Evolutionary conservation across 1,139 yeast species (phyloP).

Genomic region (Yamadazyma dushanensis): DNA sequence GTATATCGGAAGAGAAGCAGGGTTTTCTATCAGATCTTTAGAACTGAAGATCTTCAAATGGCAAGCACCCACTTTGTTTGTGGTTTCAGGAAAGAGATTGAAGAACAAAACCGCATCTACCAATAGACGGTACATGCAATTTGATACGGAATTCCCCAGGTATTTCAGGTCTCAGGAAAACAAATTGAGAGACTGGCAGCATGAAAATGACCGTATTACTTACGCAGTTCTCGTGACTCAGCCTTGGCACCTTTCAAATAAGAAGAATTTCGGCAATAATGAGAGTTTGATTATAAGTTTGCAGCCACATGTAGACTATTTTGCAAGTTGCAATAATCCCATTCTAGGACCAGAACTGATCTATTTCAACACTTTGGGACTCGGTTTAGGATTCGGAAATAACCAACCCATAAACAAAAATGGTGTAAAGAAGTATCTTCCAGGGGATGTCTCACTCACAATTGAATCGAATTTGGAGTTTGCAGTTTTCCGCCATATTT

Average conservation of each 20-base stretch:
- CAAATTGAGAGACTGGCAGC: constrained; percentile 32
- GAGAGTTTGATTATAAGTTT: constrained; percentile 59
- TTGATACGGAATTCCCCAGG: constrained; percentile 54
- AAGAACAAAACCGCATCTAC: constrained; percentile 36
- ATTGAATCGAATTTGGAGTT: constrained; percentile 77
- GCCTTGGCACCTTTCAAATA: constrained; percentile 80
- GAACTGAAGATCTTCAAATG: constrained; percentile 86
- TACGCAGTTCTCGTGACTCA: constrained; percentile 63
- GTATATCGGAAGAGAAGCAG: constrained; percentile 72
- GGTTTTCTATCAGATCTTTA: constrained; percentile 84
- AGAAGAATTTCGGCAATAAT: constrained; percentile 67
- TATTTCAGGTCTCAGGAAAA: constrained; percentile 37
- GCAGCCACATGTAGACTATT: constrained; percentile 64
- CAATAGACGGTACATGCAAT: constrained; percentile 51
- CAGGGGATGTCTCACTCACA: constrained; percentile 78
- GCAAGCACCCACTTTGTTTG: constrained; percentile 79
- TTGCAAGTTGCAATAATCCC: constrained; percentile 34
- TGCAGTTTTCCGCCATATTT: constrained; percentile 74
- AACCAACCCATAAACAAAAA: constrained; percentile 57
- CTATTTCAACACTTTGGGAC: constrained; percentile 67
- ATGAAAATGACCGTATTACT: constrained; percentile 41
- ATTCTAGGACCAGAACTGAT: constrained; percentile 39
- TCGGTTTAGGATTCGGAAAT: constrained; percentile 83
- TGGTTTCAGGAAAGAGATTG: constrained; percentile 66
- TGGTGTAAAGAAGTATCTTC: constrained; percentile 35